Evolutionary conservation across 768 basidiomycete genomes (phyloP), one percentile per base, ranked within the genome.

Genomic region (Hebeloma cylindrosporum): DNA sequence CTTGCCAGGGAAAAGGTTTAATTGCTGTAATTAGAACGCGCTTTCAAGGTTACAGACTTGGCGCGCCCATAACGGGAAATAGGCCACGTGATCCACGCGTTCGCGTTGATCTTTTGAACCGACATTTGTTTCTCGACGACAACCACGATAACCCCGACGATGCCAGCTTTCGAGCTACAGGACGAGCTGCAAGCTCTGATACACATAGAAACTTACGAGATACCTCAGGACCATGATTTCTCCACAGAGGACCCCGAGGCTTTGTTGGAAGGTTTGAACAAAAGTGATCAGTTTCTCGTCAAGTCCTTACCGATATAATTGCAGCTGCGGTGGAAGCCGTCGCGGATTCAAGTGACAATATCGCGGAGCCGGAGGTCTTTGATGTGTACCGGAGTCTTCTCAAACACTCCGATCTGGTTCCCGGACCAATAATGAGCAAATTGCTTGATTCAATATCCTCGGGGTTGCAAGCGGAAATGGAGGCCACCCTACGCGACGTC

Each of bases 361-460:
- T 97, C 40, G 62, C 72, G 0, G 78, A 89, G 20, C 67, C 69
- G 2, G 73, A 82, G 11, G 77, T 86, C 20, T 92, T 95, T 48
- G 93, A 94, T 53, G 79, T 85, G 10, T 87, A 89, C 58, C 76
- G 90, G 36, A 85, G 82, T 49, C 70, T 96, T 8, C 73, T 98
- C 56, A 96, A 94, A 67, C 69, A 83, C 51, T 74, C 84, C 0
- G 76, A 80, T 32, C 62, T 69, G 3, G 77, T 93, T 5, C 75
- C 79, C 3, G 81, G 80, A 17, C 55, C 74, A 0, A 69, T 83
- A 36, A 85, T 95, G 79, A 83, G 69, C 69, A 95, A 96, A 62
- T 71, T 95, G 0, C 75, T 97, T 34, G 95, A 98, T 66, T 85
- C 89, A 3, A 75, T 96, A 44, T 69, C 80, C 1, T 94, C 92